These are phyloP conservation scores for Cladosporium velox DNA, from an alignment of 2,329 filamentous ascomycete genomes.

Conservation along the genomic window DNA sequence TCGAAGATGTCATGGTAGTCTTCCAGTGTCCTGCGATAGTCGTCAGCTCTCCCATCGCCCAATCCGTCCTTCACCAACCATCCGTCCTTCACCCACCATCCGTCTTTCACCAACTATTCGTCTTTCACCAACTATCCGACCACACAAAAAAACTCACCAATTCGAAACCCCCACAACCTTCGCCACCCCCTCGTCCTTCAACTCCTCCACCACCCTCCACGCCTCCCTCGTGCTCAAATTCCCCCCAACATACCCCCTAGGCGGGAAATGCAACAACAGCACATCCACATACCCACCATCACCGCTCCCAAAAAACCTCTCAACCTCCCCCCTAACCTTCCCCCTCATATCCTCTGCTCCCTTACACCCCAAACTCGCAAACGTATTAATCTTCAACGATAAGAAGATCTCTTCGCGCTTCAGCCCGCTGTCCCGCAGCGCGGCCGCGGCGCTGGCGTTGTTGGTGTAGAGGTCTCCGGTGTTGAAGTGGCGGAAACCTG, in stretches of 20 bases:
- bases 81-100: no score
- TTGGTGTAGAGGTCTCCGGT: background rate
- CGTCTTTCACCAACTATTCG: no score
- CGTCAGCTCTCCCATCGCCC: no score
- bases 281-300: background rate
- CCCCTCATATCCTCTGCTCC: background rate
- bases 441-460: background rate
- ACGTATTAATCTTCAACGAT: background rate
- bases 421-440: background rate
- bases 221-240: background rate
- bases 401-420: background rate
- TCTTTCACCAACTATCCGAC: no score
- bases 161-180: background rate
- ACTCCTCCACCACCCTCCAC: background rate
- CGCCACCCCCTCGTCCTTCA: background rate
- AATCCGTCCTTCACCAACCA: no score
- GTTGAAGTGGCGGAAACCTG: background rate
- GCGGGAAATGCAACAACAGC: background rate
- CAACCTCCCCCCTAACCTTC: background rate
- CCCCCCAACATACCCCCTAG: background rate
- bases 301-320: background rate
- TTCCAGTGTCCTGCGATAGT: background rate
- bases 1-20: background rate
- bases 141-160: background rate
- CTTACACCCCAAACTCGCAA: background rate